Conservation (phyloP, 768 basidiomycete species). For the Collybia sp. region DNA sequence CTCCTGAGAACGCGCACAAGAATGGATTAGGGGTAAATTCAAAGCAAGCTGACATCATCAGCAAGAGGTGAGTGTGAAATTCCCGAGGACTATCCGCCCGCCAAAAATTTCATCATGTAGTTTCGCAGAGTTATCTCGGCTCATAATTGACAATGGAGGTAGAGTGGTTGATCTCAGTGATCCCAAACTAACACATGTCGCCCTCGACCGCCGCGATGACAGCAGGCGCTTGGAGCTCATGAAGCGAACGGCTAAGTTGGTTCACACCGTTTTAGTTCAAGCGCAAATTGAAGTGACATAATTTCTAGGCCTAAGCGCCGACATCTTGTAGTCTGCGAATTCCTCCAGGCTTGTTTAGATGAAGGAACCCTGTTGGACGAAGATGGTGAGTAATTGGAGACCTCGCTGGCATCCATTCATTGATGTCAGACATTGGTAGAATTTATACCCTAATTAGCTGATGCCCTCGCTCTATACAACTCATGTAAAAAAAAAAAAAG, state of each 20-base stretch:
- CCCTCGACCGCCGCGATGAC: constrained; percentile 79
- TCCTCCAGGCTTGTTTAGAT: constrained; percentile 74
- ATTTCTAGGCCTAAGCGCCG: constrained; percentile 71
- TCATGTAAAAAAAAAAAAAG: too few relatives aligned
- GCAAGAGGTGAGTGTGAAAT: constrained; percentile 35
- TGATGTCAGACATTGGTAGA: constrained; percentile 10
- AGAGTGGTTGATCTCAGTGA: constrained; percentile 63
- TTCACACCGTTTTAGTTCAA: constrained; percentile 5
- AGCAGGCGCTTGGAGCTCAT: constrained; percentile 69
- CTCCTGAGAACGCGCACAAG: constrained; percentile 63
- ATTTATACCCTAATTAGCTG: constrained; percentile 15
- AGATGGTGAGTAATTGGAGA: constrained; percentile 50
- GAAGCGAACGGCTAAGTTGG: constrained; percentile 67
- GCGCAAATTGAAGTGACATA: constrained; percentile 7
- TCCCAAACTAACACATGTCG: constrained; percentile 79
- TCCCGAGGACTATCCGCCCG: constrained; percentile 8
- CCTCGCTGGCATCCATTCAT: too few relatives aligned
- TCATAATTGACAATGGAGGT: constrained; percentile 71
- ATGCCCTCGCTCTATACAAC: too few relatives aligned
- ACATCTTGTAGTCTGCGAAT: constrained; percentile 74
- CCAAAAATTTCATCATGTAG: constrained; percentile 29
- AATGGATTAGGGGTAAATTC: constrained; percentile 58
- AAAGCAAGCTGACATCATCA: constrained; percentile 48
- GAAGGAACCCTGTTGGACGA: constrained; percentile 82
- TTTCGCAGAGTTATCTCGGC: constrained; percentile 42